Conservation (phyloP, 352 stramenopile species). For the Phytophthora colocasiae region DNA sequence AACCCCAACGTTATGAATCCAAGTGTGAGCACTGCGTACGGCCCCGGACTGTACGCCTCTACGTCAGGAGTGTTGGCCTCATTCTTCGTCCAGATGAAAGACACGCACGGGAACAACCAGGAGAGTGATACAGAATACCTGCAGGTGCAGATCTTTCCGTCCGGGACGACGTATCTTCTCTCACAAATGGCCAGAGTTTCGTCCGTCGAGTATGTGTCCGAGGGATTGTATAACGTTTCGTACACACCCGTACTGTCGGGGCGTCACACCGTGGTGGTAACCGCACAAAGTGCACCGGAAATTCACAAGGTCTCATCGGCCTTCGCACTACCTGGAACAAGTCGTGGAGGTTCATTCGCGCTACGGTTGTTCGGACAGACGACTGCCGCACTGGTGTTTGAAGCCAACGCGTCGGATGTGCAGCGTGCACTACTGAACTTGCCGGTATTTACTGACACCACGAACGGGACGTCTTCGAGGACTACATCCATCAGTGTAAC, state of each 20-base stretch:
- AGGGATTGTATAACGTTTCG: slow-evolving; percentile 86
- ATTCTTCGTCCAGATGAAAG: slow-evolving; percentile 86
- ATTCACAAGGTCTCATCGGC: slow-evolving; percentile 84
- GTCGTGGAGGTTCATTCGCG: slow-evolving; percentile 85
- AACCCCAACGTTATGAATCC: slow-evolving; percentile 65
- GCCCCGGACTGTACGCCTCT: slow-evolving; percentile 61
- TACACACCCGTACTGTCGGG: slow-evolving; percentile 89
- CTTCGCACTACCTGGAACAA: slow-evolving; percentile 63
- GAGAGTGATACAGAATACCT: slow-evolving; percentile 44
- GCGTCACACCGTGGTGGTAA: slow-evolving; percentile 87
- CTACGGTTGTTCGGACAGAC: slow-evolving; percentile 72
- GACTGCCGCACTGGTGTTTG: slow-evolving; percentile 77
- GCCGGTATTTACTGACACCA: slow-evolving; percentile 38
- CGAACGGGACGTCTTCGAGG: slow-evolving; percentile 15
- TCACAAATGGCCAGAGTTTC: slow-evolving; percentile 40
- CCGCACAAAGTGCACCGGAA: slow-evolving; percentile 77
- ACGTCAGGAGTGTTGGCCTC: slow-evolving; percentile 55
- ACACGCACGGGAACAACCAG: slow-evolving; percentile 84
- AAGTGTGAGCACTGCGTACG: slow-evolving; percentile 76
- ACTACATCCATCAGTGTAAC: slow-evolving; percentile 58
- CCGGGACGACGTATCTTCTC: slow-evolving; percentile 30
- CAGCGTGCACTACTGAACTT: slow-evolving; percentile 72
- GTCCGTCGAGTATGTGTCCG: slow-evolving; percentile 58
- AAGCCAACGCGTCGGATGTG: slow-evolving; percentile 78
- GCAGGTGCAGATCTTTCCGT: slow-evolving; percentile 63